Conservation (phyloP, 352 stramenopile genomes). For the Phytophthora podocarpi region DNA sequence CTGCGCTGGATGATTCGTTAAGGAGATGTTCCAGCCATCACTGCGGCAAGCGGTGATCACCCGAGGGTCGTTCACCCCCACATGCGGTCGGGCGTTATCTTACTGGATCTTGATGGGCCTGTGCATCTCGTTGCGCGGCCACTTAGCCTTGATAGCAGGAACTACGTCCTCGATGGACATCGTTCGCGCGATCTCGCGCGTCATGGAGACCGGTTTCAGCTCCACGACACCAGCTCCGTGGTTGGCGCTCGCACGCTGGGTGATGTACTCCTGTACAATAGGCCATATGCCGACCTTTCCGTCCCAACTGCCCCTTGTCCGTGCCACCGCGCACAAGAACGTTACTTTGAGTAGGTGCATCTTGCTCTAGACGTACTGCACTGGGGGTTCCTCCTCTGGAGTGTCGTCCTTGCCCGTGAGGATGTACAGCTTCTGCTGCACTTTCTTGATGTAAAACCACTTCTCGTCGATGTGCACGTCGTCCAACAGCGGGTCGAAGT, state of each 20-base stretch:
- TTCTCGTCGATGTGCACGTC: constrained; percentile 10
- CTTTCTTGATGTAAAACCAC: constrained; percentile 12
- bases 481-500: background rate
- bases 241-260: background rate
- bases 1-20: too few species aligned
- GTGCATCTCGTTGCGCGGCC: too few species aligned
- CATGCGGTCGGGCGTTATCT: too few species aligned
- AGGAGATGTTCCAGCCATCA: too few species aligned
- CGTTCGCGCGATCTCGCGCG: too few species aligned
- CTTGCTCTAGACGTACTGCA: constrained; percentile 1
- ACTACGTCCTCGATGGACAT: too few species aligned
- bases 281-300: constrained; percentile 7
- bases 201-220: too few species aligned
- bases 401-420: constrained; percentile 5
- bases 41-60: too few species aligned
- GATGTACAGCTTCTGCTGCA: constrained; percentile 1
- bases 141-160: too few species aligned
- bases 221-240: too few species aligned
- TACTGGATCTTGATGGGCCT: too few species aligned
- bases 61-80: too few species aligned
- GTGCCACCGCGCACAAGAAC: constrained; percentile 6
- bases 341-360: background rate
- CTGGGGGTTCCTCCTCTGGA: background rate
- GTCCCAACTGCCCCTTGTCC: background rate
- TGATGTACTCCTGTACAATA: background rate